Evolutionary conservation across 768 basidiomycete species (phyloP).

Genomic region (Boletales sp.): DNA sequence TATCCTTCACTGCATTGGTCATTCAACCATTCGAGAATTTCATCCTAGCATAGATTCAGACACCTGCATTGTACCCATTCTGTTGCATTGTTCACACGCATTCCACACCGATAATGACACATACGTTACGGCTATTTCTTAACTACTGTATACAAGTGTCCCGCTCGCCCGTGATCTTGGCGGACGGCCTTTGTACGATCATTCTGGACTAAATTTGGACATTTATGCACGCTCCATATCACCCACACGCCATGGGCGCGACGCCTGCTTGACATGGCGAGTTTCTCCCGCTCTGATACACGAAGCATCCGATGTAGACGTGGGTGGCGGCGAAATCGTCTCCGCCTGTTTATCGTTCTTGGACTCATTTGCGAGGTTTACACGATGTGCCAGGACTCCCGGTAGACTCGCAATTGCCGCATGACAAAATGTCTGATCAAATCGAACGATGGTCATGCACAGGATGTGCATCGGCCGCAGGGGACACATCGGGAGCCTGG

Average conservation of each 20-base stretch:
- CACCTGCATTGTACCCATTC: constrained; percentile 34
- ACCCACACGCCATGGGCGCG: neutral
- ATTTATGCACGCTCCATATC: constrained; percentile 2
- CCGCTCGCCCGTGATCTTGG: constrained; percentile 7
- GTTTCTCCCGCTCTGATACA: constrained; percentile 7
- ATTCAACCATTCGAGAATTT: constrained; percentile 29
- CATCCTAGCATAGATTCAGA: constrained; percentile 36
- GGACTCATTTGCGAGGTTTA: constrained; percentile 6
- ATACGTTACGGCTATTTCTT: constrained; percentile 32
- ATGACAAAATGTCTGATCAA: constrained; percentile 2
- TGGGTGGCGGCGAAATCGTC: constrained; percentile 2
- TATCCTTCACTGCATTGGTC: constrained; percentile 28
- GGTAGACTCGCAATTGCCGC: constrained; percentile 14
- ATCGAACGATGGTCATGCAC: constrained; percentile 6
- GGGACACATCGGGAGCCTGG: constrained; percentile 13
- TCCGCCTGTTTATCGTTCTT: neutral
- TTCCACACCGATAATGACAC: constrained; percentile 22
- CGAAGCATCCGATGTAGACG: constrained; percentile 10
- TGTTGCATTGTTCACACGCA: constrained; percentile 30
- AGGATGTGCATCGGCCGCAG: constrained; percentile 1
- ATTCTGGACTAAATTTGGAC: neutral
- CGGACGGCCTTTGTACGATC: constrained; percentile 11
- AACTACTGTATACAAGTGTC: constrained; percentile 29
- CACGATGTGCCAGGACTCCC: constrained; percentile 7
- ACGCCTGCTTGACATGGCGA: constrained; percentile 3